phyloP scores from a whole-genome alignment of 345 rosid genomes.

The Lepidium africanum region DNA sequence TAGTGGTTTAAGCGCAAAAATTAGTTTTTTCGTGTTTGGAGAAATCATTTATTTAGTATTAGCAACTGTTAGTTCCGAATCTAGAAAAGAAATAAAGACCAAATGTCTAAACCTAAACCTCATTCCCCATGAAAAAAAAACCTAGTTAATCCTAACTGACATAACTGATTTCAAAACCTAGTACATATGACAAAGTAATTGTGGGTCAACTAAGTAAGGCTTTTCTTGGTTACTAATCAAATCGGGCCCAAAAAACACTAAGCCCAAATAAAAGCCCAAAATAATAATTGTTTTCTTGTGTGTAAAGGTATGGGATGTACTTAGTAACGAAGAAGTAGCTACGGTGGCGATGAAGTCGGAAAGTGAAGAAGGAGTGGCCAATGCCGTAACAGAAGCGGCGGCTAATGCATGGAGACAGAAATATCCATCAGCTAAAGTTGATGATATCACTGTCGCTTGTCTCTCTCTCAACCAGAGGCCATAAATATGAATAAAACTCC shows the following conservation, averaged over 20 bases:
- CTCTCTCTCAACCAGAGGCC: conserved; percentile 38
- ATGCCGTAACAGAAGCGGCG: conserved; percentile 62
- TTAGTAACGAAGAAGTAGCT: conserved; percentile 54
- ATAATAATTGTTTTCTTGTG: background rate
- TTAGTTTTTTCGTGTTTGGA: too few relatives aligned
- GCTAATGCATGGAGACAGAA: conserved; percentile 49
- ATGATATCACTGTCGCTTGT: conserved; percentile 64
- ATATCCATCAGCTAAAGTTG: conserved; percentile 51
- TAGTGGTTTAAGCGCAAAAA: too few relatives aligned
- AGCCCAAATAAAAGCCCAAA: background rate
- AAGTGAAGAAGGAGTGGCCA: conserved; percentile 40
- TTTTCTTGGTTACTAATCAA: background rate
- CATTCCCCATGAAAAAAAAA: too few relatives aligned
- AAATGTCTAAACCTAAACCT: too few relatives aligned
- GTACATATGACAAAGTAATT: too few relatives aligned
- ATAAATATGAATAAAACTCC: background rate
- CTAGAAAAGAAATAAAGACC: too few relatives aligned
- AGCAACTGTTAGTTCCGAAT: too few relatives aligned
- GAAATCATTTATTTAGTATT: too few relatives aligned
- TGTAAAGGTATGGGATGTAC: conserved; percentile 73
- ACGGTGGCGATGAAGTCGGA: conserved; percentile 40
- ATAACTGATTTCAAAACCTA: too few relatives aligned
- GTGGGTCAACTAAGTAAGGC: background rate
- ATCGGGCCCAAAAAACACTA: background rate
- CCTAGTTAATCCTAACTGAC: too few relatives aligned